Evolutionary conservation across 139 green algal species (phyloP), one percentile per base, ranked within the genome.

Genomic region (Mychonastes homosphaera): DNA sequence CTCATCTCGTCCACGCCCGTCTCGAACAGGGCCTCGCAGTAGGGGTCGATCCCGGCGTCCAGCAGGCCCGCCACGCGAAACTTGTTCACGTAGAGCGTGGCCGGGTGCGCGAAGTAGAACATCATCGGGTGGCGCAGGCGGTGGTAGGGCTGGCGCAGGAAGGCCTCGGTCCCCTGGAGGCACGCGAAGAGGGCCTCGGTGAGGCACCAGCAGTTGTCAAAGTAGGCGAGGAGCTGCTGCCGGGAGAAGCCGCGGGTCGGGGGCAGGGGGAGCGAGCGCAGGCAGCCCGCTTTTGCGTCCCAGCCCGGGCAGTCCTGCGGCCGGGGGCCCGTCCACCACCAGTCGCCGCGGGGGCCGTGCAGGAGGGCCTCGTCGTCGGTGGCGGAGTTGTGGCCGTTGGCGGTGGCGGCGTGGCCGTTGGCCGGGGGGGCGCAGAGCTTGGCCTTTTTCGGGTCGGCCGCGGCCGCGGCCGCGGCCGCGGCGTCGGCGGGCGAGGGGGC

Each of bases 1-100:
- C 53, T 74, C 83, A 91, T 88, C 76, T 91, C 84, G 47, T 91
- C 84, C 56, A 91, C 84, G 24, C 84, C 84, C 12, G 77, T 81
- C 63, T 91, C 84, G 43, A 87, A 79, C 53, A 82, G 57, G 70
- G 78, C 68, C 68, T 83, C 75, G 46, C 72, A 69, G 49, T 68
- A 75, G 34, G 53, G 40, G 69, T 91, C 72, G 34, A 91, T 63
- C 2, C 67, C 67, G 13, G 77, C 67, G 0, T 72, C 56, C 46
- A 88, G 65, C 27, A 88, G 57, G 4, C 84, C 84, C 21, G 78
- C 84, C 15, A 91, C 84, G 16, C 82, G 73, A 43, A 90, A 81
- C 74, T 91, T 91, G 73, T 91, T 91, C 10, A 87, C 48, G 46
- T 91, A 91, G 19, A 91, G 69, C 43, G 74, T 73, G 3, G 83